phyloP scores from a whole-genome alignment of 139 green algal genomes.

The Coccomyxa sp. region DNA sequence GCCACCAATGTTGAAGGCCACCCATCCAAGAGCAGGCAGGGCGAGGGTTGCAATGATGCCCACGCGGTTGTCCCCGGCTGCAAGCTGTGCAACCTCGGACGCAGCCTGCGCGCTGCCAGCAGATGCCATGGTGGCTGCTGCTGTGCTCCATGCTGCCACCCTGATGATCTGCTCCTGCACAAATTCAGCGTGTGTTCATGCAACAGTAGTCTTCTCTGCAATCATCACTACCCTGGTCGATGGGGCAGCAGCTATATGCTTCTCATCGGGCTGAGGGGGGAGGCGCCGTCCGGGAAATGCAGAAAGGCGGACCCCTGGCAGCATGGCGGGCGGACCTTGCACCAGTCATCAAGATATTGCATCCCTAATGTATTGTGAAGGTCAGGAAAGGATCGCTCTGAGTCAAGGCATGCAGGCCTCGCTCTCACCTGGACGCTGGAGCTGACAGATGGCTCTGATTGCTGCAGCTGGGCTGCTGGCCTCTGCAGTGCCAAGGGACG shows the following conservation, averaged over 20 bases:
- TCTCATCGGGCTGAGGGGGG: no score
- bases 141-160: slow-evolving; percentile 12
- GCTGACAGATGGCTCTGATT: not conserved
- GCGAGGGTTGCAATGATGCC: slow-evolving; percentile 16
- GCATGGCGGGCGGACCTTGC: not conserved
- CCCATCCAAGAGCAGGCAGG: slow-evolving; percentile 13
- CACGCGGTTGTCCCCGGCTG: slow-evolving; percentile 44
- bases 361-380: not conserved
- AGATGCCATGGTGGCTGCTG: slow-evolving; percentile 27
- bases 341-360: not conserved
- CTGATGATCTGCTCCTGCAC: slow-evolving; percentile 6
- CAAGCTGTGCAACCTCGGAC: slow-evolving; percentile 42
- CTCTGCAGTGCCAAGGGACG: not conserved
- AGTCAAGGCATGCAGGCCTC: not conserved
- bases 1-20: slow-evolving; percentile 26
- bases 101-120: slow-evolving; percentile 38
- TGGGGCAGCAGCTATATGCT: not conserved
- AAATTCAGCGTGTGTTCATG: not conserved
- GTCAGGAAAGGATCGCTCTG: not conserved
- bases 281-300: not conserved
- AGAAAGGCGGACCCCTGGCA: not conserved
- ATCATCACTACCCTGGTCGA: not conserved
- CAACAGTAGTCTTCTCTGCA: not conserved
- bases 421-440: not conserved
- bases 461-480: not conserved